Evolutionary conservation across 306 rosid species (phyloP), one percentile per base, ranked within the genome.

Genomic region (Arachis hypogaea): DNA sequence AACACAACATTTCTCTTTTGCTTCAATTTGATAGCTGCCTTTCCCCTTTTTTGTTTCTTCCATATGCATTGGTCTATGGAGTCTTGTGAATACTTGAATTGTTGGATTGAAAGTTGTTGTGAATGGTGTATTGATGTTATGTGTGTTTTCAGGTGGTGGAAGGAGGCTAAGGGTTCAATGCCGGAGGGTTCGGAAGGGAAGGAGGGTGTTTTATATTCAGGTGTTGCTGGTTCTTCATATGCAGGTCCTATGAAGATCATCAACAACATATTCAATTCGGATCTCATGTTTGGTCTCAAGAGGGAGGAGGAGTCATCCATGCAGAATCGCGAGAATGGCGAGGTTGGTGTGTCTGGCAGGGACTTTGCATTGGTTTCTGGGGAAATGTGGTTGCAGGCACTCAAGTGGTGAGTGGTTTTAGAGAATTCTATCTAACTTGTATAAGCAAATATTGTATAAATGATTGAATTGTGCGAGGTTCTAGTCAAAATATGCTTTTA

Each of bases 321-420:
- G 29, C 84, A 59, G 51, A 76, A 68, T 84, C 44, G 80, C 44
- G 93, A 82, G 75, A 82, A 82, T 84, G 89, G 58, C 1, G 29
- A 85, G 14, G 98, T 85, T 71, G 96, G 95, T 42, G 85, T 94
- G 49, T 89, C 97, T 2, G 95, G 97, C 16, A 81, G 99, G 76
- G 97, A 94, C 85, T 89, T 85, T 78, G 99, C 99, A 28, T 85
- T 94, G 90, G 99, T 94, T 42, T 84, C 93, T 1, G 95, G 93
- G 41, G 95, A 94, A 79, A 92, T 87, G 97, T 94, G 99, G 99
- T 87, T 94, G 75, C 89, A 82, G 86, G 99, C 99, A 52, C 96
- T 94, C 72, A 89, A 84, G 86, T 94, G 99, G 99, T 94, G 82
- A 85, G 93, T 85, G 73, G 45, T 60, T 61, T 9, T n/a, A 9